Evolutionary conservation across 2,329 filamentous ascomycete species (phyloP).

Genomic region (Hymenoscyphus salicellus): DNA sequence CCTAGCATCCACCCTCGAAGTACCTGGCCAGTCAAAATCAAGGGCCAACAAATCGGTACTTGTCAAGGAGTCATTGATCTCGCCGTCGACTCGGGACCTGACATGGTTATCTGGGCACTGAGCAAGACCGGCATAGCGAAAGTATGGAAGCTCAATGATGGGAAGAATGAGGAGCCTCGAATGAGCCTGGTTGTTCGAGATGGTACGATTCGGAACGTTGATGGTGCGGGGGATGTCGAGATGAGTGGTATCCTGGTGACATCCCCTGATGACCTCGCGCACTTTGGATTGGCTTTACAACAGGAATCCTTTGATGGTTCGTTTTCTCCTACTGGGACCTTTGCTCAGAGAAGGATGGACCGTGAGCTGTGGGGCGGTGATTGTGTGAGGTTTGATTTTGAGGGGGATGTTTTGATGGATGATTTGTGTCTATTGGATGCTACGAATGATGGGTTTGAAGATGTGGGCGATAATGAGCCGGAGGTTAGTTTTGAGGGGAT

Average conservation of each 20-base stretch:
- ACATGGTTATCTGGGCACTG: constrained; percentile 53
- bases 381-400: not conserved
- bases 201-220: constrained; percentile 31
- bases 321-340: constrained; percentile 6
- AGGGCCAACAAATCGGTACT: constrained; percentile 48
- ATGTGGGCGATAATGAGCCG: constrained; percentile 13
- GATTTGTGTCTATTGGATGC: constrained; percentile 17
- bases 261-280: constrained; percentile 11
- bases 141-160: constrained; percentile 45
- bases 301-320: constrained; percentile 28
- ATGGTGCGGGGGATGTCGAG: constrained; percentile 21
- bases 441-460: not conserved
- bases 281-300: not conserved
- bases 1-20: constrained; percentile 28
- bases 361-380: not conserved
- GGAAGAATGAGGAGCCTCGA: constrained; percentile 12
- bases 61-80: constrained; percentile 49
- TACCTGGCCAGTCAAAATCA: constrained; percentile 49
- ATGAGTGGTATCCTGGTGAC: constrained; percentile 27
- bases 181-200: constrained; percentile 29
- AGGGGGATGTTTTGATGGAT: constrained; percentile 26
- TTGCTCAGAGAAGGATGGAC: constrained; percentile 3
- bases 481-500: constrained; percentile 14
- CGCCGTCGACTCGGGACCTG: constrained; percentile 44
- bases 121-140: constrained; percentile 42